A percentile compares a stretch with the other conserved stretches of the same genome.
Evolutionary conservation across 768 basidiomycete species (phyloP).

Genomic region (Phaffia tasmanica): DNA sequence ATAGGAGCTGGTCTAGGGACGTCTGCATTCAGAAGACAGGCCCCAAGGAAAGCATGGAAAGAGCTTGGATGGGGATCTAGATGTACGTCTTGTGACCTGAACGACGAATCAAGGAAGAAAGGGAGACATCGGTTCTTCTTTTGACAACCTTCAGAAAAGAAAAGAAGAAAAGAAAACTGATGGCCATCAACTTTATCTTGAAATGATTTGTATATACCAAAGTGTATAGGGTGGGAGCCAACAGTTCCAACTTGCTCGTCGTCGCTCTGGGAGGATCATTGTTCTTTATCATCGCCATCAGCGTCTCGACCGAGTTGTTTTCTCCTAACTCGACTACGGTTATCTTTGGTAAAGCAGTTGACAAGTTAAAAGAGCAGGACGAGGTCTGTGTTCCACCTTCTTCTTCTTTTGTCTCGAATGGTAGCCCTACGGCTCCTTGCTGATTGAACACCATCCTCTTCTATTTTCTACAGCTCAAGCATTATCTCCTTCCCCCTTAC

Average conservation of each 20-base stretch:
- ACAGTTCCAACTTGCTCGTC: not conserved
- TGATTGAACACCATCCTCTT: not conserved
- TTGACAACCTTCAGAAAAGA: too few relatives aligned
- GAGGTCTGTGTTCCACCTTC: conserved; percentile 13
- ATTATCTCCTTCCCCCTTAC: conserved; percentile 24
- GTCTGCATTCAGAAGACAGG: not conserved
- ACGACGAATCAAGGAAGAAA: too few relatives aligned
- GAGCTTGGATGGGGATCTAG: conserved; percentile 7
- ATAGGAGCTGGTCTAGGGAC: conserved; percentile 13
- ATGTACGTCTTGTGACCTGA: conserved; percentile 5
- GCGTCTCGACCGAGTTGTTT: conserved; percentile 19
- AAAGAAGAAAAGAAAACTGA: too few relatives aligned
- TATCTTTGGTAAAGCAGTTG: conserved; percentile 20
- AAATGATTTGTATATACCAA: too few relatives aligned
- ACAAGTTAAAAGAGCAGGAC: conserved; percentile 12
- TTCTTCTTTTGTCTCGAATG: not conserved
- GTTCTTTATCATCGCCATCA: conserved; percentile 11
- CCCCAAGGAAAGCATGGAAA: not conserved
- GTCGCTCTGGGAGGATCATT: conserved; percentile 12
- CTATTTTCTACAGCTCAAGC: conserved; percentile 9
- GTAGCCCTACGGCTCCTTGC: not conserved
- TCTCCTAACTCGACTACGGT: conserved; percentile 22
- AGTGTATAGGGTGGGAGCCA: conserved; percentile 2
- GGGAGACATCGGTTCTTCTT: too few relatives aligned
- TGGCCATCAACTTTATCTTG: too few relatives aligned